Base-by-base conservation (phyloP, 345 rosid genomes). In the Dimocarpus longan region DNA sequence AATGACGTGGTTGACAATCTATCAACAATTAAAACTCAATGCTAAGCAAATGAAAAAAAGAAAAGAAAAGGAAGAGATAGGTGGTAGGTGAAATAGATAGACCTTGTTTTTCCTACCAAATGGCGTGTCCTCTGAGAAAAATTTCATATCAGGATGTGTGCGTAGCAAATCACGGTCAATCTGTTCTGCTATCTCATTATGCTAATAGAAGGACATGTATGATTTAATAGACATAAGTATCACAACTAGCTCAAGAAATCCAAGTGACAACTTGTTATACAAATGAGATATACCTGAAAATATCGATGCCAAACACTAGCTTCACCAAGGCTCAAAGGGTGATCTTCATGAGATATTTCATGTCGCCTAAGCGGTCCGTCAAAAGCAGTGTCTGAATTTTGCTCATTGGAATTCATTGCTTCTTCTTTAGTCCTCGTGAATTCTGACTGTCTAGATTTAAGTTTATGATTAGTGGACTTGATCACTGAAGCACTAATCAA, bases 81-180 rank as follows among this genome's bases (percentile, higher is more conserved):
- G 5, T 16, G 50, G 19, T 3, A 64, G 32, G 12, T n/a, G 60
- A 52, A n/a, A 24, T 50, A 67, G 6, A 60, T 19, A 44, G 86
- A 92, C 93, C 88, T 88, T 85, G 81, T 84, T 85, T 81, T 85
- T 89, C 79, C 81, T 85, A 79, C 96, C 87, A 78, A 85, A 87
- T 8, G 88, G 77, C 26, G 92, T 68, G 32, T 91, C 86, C 22
- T 86, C 92, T 0, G 93, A 88, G 84, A 91, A 91, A 82, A 91
- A 91, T 75, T 89, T 89, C 86, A 90, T 74, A 62, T 91, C 88
- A 1, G 93, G 92, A 77, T 91, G 95, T n/a, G 95, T 91, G 48
- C 93, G 89, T 52, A 71, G 89, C 85, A 91, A 79, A 81, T 90
- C 95, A 70, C 92, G 93, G 74, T 90, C 93, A 75, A 91, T 91